Percentiles rank a stretch among this genome's conserved stretches.
These are phyloP conservation scores for Verticillium alfalfae DNA, from an alignment of 2,329 filamentous ascomycete species.

Conservation along the genomic window DNA sequence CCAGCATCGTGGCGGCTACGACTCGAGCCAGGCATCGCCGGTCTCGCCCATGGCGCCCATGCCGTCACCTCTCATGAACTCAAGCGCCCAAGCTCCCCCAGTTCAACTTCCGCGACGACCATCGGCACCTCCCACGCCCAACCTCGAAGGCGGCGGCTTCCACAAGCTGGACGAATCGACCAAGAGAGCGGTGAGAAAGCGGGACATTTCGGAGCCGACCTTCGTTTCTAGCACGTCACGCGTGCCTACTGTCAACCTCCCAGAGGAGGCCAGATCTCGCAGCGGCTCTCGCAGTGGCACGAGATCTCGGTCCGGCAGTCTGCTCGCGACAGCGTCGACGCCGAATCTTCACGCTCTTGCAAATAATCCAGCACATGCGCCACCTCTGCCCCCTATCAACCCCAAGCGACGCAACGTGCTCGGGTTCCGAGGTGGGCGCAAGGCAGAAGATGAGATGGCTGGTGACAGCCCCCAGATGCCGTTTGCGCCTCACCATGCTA, in stretches of 20 bases:
- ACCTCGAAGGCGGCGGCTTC: constrained; percentile 13
- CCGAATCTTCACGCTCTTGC: constrained; percentile 27
- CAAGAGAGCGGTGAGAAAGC: constrained; percentile 36
- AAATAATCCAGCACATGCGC: constrained; percentile 20
- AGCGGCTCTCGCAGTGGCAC: constrained; percentile 24
- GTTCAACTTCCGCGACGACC: constrained; percentile 25
- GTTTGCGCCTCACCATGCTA: constrained; percentile 11
- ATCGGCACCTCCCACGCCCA: constrained; percentile 22
- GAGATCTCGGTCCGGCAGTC: constrained; percentile 30
- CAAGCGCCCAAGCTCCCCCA: constrained; percentile 26
- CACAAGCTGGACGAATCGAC: constrained; percentile 29
- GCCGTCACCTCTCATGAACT: constrained; percentile 21
- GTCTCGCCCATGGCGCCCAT: constrained; percentile 33
- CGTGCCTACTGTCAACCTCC: constrained; percentile 35
- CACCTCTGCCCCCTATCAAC: constrained; percentile 55
- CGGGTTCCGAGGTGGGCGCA: constrained; percentile 27
- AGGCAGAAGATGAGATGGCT: constrained; percentile 24
- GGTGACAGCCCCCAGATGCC: constrained; percentile 24
- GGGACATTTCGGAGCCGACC: constrained; percentile 46
- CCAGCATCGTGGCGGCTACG: constrained; percentile 22
- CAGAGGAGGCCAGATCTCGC: constrained; percentile 21
- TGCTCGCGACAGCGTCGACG: constrained; percentile 24
- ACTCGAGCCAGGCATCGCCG: constrained; percentile 36
- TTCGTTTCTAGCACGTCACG: constrained; percentile 41
- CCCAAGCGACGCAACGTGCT: constrained; percentile 44